A percentile compares a stretch with the other conserved stretches of the same genome.
Conservation (phyloP, 805 yeast genomes). For the Scheffersomyces ergatensis region DNA sequence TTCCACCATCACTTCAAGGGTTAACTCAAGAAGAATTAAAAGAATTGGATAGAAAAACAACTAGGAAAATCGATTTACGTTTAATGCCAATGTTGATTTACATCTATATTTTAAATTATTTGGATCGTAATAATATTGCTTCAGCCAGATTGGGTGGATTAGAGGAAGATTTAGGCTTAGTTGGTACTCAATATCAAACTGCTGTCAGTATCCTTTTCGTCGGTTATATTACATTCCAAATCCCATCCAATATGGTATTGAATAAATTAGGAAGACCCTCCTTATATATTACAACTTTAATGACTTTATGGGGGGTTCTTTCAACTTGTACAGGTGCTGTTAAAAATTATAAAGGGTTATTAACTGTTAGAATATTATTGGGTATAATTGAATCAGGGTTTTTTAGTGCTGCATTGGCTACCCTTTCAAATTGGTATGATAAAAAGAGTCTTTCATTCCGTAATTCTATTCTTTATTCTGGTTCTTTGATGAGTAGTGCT, state of each 20-base stretch:
- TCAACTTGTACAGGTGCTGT: slow-evolving; percentile 50
- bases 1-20: slow-evolving; percentile 30
- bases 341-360: slow-evolving; percentile 39
- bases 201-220: slow-evolving; percentile 52
- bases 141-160: slow-evolving; percentile 53
- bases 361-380: slow-evolving; percentile 45
- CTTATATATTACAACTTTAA: slow-evolving; percentile 45
- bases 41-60: slow-evolving; percentile 39
- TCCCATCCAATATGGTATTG: slow-evolving; percentile 48
- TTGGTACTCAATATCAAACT: slow-evolving; percentile 46
- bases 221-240: slow-evolving; percentile 47
- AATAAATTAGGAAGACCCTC: slow-evolving; percentile 50
- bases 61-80: slow-evolving; percentile 47
- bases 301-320: slow-evolving; percentile 51
- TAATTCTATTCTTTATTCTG: slow-evolving; percentile 49
- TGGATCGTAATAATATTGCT: slow-evolving; percentile 54
- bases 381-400: slow-evolving; percentile 49
- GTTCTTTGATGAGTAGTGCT: slow-evolving; percentile 52
- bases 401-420: slow-evolving; percentile 47
- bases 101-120: slow-evolving; percentile 50
- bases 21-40: slow-evolving; percentile 42
- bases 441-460: slow-evolving; percentile 48
- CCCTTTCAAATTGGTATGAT: slow-evolving; percentile 56
- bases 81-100: slow-evolving; percentile 49
- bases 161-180: slow-evolving; percentile 39